Base-by-base conservation (phyloP, 768 basidiomycete species). In the Neoboletus magnificus region DNA sequence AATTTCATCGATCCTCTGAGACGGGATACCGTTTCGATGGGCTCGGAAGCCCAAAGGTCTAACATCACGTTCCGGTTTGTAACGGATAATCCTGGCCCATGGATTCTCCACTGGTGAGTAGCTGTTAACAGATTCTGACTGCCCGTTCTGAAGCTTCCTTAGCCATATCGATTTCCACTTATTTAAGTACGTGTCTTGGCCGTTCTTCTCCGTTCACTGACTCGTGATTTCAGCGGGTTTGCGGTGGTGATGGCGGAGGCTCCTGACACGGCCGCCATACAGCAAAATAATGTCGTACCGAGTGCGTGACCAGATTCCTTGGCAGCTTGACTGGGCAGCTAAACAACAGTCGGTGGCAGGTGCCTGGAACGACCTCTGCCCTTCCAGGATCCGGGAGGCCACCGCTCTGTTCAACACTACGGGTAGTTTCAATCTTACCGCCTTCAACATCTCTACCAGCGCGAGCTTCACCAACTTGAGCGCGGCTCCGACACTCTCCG, bases 41-140 rank as follows among this genome's bases (percentile, higher is more conserved):
- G 71, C n/a, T 59, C 58, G 37, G 65, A 68, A 52, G 62, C 56
- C 2, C 61, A 79, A 68, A 55, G 54, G 0, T 68, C 79, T 66
- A 70, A 79, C 62, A 78, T 80, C 29, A 79, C 79, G 4, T 72
- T 89, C 49, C 78, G 85, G 35, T 87, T 85, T 69, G 63, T 71
- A 25, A 85, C 85, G 4, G 80, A 88, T 62, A 88, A 88, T 67
- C 77, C 85, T 4, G 87, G 87, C 12, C 80, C 80, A 4, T 85
- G 83, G 80, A 72, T 80, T 59, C 56, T 79, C 30, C 79, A 80
- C 58, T 80, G 71, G 71, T 67, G 36, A 50, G 63, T 36, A 47
- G 10, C 20, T 10, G 13, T 40, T 42, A 20, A 15, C 13, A 32
- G 11, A 32, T 49, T 27, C 23, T 43, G 5, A 22, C 23, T 40